A percentile compares a stretch with the other conserved stretches of the same genome.
Evolutionary conservation across 1,284 basidiomycete genomes (phyloP).

Genomic region (Chondrostereum purpureum): DNA sequence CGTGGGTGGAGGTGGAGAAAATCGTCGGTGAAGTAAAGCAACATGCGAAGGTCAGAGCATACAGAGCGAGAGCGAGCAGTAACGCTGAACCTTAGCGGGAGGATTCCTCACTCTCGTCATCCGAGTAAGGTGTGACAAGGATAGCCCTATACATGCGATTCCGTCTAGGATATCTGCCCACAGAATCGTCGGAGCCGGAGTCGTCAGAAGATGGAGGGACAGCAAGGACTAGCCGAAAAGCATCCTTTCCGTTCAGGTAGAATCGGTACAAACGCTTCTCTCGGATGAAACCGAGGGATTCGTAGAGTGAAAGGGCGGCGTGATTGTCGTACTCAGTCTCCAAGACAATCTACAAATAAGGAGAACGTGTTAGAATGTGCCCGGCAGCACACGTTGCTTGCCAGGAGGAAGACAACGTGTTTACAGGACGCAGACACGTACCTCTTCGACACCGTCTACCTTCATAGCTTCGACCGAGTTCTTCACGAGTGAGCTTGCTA

Average conservation of each 20-base stretch:
- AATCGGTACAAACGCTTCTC: constrained; percentile 94
- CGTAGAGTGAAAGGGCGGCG: constrained; percentile 84
- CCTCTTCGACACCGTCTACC: constrained; percentile 76
- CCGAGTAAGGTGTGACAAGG: constrained; percentile 6
- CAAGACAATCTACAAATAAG: constrained; percentile 72
- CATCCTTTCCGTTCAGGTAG: constrained; percentile 92
- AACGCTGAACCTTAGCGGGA: constrained; percentile 4
- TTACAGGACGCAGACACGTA: constrained; percentile 29
- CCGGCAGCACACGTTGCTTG: constrained; percentile 1
- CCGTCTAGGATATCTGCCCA: not conserved
- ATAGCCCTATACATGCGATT: constrained; percentile 4
- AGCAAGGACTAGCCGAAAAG: constrained; percentile 63
- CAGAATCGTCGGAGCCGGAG: not conserved
- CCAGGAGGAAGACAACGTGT: constrained; percentile 1
- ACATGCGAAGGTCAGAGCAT: no score
- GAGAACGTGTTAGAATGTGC: constrained; percentile 1
- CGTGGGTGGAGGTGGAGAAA: no score
- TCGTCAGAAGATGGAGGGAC: constrained; percentile 31
- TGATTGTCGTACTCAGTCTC: constrained; percentile 96
- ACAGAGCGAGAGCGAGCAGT: no score
- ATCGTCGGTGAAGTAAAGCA: no score
- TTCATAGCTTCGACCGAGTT: constrained; percentile 81
- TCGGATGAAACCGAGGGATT: constrained; percentile 88
- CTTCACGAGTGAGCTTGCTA: constrained; percentile 75
- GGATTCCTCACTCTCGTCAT: constrained; percentile 8